phyloP scores from a whole-genome alignment of 768 basidiomycete species.

The Amanita exitialis region DNA sequence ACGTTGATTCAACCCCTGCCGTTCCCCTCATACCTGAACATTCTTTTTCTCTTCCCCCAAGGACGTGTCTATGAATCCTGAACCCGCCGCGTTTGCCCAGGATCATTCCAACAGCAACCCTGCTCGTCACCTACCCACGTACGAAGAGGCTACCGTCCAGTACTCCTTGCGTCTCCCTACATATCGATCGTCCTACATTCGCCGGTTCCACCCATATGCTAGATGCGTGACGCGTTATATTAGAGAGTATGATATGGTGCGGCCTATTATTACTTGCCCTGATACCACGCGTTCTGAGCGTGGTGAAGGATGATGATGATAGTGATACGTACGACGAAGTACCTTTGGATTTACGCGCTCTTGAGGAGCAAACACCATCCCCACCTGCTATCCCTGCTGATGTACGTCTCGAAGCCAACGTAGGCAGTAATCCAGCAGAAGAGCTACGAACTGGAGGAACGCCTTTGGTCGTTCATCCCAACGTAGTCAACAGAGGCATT shows the following conservation, averaged over 20 bases:
- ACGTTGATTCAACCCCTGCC: not conserved
- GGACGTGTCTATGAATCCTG: not conserved
- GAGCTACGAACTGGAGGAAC: not conserved
- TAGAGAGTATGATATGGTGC: not conserved
- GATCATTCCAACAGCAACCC: not conserved
- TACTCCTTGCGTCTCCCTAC: not conserved
- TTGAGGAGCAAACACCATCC: not conserved
- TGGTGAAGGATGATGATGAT: not conserved
- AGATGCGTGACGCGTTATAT: not conserved
- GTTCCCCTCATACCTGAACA: not conserved
- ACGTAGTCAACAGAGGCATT: not conserved
- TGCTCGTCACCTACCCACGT: not conserved
- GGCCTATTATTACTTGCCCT: no score
- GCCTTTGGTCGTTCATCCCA: not conserved
- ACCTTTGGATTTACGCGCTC: not conserved
- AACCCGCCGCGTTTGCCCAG: not conserved
- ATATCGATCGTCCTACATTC: constrained; percentile 1
- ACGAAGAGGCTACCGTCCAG: not conserved
- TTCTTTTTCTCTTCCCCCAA: no score
- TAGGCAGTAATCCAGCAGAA: not conserved
- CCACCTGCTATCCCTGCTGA: not conserved
- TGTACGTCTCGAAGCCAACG: not conserved
- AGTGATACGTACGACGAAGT: not conserved
- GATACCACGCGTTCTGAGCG: not conserved
- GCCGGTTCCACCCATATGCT: constrained; percentile 2